phyloP scores from a whole-genome alignment of 106 monocot species.

The Cymbidium sinense region DNA sequence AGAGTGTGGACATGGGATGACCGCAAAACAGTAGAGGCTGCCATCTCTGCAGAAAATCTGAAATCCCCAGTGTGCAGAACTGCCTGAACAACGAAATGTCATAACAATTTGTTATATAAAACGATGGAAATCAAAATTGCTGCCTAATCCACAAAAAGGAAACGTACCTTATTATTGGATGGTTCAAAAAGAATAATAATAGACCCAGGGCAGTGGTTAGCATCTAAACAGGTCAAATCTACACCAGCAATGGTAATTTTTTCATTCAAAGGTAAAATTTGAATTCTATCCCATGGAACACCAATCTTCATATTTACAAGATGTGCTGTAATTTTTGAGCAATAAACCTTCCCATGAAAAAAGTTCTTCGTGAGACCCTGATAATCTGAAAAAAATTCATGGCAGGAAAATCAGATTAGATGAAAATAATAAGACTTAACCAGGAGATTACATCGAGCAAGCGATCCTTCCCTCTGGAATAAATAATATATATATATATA shows the following conservation, averaged over 20 bases:
- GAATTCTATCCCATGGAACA: conserved; percentile 65
- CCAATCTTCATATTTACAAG: conserved; percentile 91
- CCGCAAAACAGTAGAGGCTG: conserved; percentile 42
- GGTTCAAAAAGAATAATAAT: conserved; percentile 93
- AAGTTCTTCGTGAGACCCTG: conserved; percentile 91
- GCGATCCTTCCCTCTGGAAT: not conserved
- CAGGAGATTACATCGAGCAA: not conserved
- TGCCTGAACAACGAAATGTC: conserved; percentile 32
- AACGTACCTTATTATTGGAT: conserved; percentile 74
- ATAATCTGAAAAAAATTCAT: conserved; percentile 60
- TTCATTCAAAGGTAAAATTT: conserved; percentile 74
- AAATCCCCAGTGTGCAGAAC: conserved; percentile 97
- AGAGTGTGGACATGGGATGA: conserved; percentile 69
- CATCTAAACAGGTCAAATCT: conserved; percentile 79
- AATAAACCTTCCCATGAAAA: conserved; percentile 92
- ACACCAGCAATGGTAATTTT: conserved; percentile 62
- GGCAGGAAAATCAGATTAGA: not conserved
- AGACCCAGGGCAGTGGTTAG: conserved; percentile 97
- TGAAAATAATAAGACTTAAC: not conserved
- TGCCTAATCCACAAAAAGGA: not conserved
- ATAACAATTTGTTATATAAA: not conserved
- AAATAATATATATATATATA: no score
- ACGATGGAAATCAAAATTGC: not conserved
- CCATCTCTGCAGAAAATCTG: conserved; percentile 81
- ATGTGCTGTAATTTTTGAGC: conserved; percentile 84